Conservation (phyloP, 2,329 filamentous ascomycete genomes). For the Colletotrichum spaethianum region DNA sequence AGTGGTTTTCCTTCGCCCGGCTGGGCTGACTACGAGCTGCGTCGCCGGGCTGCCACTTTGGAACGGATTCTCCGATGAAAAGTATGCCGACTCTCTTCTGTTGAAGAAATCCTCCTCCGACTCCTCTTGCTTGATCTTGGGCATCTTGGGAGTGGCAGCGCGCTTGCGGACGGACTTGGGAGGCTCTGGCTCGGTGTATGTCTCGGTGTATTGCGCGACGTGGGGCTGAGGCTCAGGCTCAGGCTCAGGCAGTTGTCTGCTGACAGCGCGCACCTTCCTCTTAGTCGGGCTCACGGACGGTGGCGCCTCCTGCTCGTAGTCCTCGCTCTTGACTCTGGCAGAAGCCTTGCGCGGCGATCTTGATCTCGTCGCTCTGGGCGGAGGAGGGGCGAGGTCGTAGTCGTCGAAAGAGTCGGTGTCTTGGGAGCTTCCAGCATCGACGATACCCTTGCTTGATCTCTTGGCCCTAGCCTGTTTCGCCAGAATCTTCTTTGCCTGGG, state of each 20-base stretch:
- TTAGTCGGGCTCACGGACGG: slow-evolving; percentile 64
- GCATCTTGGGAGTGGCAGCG: slow-evolving; percentile 62
- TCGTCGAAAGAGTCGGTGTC: slow-evolving; percentile 75
- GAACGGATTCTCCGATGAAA: slow-evolving; percentile 93
- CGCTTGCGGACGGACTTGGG: slow-evolving; percentile 63
- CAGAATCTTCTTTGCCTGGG: slow-evolving; percentile 83
- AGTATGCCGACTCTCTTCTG: slow-evolving; percentile 61
- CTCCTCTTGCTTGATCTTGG: slow-evolving; percentile 66
- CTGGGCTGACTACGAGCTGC: slow-evolving; percentile 62
- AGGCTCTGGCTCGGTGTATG: slow-evolving; percentile 64
- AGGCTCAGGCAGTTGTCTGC: slow-evolving; percentile 66
- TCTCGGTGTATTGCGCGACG: slow-evolving; percentile 64
- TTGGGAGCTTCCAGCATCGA: slow-evolving; percentile 76
- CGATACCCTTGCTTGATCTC: slow-evolving; percentile 89
- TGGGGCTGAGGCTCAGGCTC: slow-evolving; percentile 24
- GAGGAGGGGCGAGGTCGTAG: slow-evolving; percentile 67
- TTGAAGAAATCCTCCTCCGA: slow-evolving; percentile 62
- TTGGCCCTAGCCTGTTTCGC: slow-evolving; percentile 83
- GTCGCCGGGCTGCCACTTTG: slow-evolving; percentile 85
- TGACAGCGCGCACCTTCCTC: slow-evolving; percentile 67
- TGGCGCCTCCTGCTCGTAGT: slow-evolving; percentile 58
- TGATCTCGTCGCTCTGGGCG: slow-evolving; percentile 65
- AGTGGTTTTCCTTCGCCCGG: slow-evolving; percentile 64
- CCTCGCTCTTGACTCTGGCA: slow-evolving; percentile 66
- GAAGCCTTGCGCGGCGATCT: slow-evolving; percentile 70